These are phyloP conservation scores for Xerocomus nothofagi DNA, from an alignment of 1,284 basidiomycete species.

Conservation along the genomic window DNA sequence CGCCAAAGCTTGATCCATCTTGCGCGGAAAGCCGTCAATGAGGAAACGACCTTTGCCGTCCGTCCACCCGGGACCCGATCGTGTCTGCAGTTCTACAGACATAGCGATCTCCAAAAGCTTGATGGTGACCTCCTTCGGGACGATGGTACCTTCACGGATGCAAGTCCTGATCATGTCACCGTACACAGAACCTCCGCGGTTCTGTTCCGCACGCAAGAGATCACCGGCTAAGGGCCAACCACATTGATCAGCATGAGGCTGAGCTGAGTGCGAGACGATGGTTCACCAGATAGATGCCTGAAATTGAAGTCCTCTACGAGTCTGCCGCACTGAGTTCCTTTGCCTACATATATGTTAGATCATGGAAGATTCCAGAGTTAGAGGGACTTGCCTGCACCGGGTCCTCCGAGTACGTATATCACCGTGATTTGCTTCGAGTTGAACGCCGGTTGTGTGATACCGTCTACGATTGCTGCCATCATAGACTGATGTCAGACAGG, in stretches of 20 bases:
- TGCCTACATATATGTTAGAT: constrained; percentile 56
- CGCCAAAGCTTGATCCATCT: constrained; percentile 93
- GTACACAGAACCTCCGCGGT: constrained; percentile 82
- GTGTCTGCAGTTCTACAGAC: constrained; percentile 56
- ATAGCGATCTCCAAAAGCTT: constrained; percentile 96
- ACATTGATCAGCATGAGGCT: constrained; percentile 2
- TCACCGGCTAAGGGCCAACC: constrained; percentile 74
- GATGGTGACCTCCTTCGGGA: constrained; percentile 96
- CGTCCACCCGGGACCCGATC: constrained; percentile 61
- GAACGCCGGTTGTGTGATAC: constrained; percentile 51
- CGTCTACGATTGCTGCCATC: constrained; percentile 20
- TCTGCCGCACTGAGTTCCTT: constrained; percentile 92
- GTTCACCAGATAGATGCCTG: constrained; percentile 88
- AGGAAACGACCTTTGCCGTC: constrained; percentile 85
- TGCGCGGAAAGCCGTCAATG: constrained; percentile 95
- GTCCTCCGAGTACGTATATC: constrained; percentile 95
- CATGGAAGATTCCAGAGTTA: not conserved
- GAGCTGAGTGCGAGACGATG: not conserved
- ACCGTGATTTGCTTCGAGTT: constrained; percentile 80
- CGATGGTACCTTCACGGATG: constrained; percentile 93
- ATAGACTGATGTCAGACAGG: constrained; percentile 1
- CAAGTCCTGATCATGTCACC: constrained; percentile 86
- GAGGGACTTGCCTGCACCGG: constrained; percentile 76
- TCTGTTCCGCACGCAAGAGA: constrained; percentile 92
- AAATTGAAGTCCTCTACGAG: constrained; percentile 92